These are phyloP conservation scores for Gossypium sturtianum DNA, from an alignment of 345 rosid genomes.

Conservation along the genomic window DNA sequence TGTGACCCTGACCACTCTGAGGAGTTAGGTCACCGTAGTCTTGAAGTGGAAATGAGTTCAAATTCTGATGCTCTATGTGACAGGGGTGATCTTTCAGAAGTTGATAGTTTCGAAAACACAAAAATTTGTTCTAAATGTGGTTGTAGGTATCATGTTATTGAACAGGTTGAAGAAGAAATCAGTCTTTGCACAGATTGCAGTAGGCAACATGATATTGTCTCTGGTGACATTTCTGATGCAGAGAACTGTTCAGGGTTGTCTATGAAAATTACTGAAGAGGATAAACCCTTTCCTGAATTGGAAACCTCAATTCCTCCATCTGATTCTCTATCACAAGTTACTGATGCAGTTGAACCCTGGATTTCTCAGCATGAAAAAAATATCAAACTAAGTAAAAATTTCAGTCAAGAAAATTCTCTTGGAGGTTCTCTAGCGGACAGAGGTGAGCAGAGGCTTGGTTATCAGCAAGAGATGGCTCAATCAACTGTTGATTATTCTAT, in stretches of 20 bases:
- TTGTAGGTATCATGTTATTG: constrained; percentile 37
- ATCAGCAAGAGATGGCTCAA: constrained; percentile 35
- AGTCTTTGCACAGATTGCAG: constrained; percentile 70
- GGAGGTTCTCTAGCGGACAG: constrained; percentile 28
- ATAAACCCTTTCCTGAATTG: constrained; percentile 24
- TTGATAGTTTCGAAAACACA: constrained; percentile 33
- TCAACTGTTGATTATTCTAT: constrained; percentile 27
- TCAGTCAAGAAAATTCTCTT: constrained; percentile 30
- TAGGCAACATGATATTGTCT: constrained; percentile 31
- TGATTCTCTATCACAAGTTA: constrained; percentile 26
- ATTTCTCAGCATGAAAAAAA: constrained; percentile 29
- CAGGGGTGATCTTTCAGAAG: constrained; percentile 36
- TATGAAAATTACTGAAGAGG: constrained; percentile 27
- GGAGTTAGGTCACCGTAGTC: constrained; percentile 33
- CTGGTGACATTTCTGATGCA: constrained; percentile 26
- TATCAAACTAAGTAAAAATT: constrained; percentile 26
- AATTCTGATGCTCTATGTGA: constrained; percentile 34
- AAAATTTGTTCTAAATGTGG: constrained; percentile 63
- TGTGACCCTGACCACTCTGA: constrained; percentile 35
- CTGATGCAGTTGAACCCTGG: constrained; percentile 27
- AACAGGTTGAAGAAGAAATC: constrained; percentile 34
- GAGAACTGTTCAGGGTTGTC: constrained; percentile 25
- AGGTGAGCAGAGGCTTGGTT: constrained; percentile 29
- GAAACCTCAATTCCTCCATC: constrained; percentile 18
- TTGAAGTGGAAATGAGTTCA: constrained; percentile 38